These are phyloP conservation scores for Cytospora paraplurivora DNA, from an alignment of 2,329 filamentous ascomycete genomes.

Conservation along the genomic window DNA sequence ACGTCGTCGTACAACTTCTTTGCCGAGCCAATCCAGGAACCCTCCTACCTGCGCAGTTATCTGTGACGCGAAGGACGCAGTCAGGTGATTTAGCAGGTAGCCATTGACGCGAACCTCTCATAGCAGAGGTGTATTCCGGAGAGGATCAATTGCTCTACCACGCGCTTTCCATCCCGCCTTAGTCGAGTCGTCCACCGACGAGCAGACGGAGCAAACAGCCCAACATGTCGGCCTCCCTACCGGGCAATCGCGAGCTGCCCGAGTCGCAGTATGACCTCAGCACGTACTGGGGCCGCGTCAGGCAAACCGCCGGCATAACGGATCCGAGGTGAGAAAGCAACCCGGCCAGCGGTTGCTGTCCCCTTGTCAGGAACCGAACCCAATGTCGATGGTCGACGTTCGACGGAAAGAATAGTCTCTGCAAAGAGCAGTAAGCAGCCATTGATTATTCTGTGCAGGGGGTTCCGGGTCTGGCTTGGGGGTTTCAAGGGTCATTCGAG, in stretches of 20 bases:
- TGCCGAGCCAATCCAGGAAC: background rate
- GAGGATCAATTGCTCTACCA: background rate
- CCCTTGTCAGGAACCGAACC: slow-evolving; percentile 1
- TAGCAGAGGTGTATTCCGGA: background rate
- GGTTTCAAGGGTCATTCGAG: background rate
- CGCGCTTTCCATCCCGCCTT: background rate
- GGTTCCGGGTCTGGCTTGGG: background rate
- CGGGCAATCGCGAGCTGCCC: slow-evolving; percentile 77
- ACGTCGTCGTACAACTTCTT: slow-evolving; percentile 6
- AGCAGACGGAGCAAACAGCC: background rate
- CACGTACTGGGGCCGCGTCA: slow-evolving; percentile 94
- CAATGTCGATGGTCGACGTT: background rate
- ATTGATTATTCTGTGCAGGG: slow-evolving; percentile 15
- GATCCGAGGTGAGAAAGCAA: slow-evolving; percentile 81
- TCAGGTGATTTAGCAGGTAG: background rate
- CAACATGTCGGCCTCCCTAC: slow-evolving; percentile 66
- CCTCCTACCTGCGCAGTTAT: background rate
- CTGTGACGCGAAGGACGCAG: slow-evolving; percentile 9
- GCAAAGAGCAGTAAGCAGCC: slow-evolving; percentile 29
- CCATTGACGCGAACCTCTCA: background rate
- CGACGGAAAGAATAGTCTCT: slow-evolving; percentile 19
- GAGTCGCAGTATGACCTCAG: slow-evolving; percentile 88
- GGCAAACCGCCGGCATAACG: slow-evolving; percentile 84
- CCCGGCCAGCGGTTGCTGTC: slow-evolving; percentile 5
- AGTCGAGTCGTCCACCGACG: background rate